A percentile compares a stretch with the other conserved stretches of the same genome.
Conservation (phyloP, 768 basidiomycete species). For the Scleroderma bovista region DNA sequence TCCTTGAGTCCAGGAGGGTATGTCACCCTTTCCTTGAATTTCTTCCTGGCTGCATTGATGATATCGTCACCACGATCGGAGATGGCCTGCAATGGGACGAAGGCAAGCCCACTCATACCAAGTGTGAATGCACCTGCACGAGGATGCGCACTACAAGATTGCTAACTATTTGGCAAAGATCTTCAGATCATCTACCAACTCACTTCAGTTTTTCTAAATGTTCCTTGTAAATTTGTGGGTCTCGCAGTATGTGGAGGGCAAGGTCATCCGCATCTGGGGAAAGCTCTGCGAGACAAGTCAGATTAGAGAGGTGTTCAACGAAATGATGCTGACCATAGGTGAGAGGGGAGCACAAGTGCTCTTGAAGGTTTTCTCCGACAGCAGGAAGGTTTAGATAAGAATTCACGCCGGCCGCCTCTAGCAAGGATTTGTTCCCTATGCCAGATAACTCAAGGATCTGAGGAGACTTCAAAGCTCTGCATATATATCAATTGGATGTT, state of each 20-base stretch:
- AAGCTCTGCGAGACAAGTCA: slow-evolving; percentile 19
- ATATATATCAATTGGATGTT: neutral
- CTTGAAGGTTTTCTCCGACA: slow-evolving; percentile 53
- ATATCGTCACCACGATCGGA: slow-evolving; percentile 11
- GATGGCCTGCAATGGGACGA: slow-evolving; percentile 10
- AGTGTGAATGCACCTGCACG: slow-evolving; percentile 9
- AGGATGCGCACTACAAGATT: neutral
- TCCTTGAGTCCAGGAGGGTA: slow-evolving; percentile 5
- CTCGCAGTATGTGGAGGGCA: neutral
- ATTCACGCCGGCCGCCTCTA: slow-evolving; percentile 36
- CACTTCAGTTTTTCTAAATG: neutral
- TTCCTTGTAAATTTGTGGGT: neutral
- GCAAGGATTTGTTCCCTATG: slow-evolving; percentile 40
- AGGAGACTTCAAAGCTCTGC: slow-evolving; percentile 39
- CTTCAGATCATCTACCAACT: neutral
- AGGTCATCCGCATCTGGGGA: slow-evolving; percentile 19
- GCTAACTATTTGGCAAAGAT: neutral
- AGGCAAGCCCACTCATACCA: slow-evolving; percentile 13
- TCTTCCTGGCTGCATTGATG: slow-evolving; percentile 4
- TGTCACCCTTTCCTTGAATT: neutral
- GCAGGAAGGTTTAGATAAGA: slow-evolving; percentile 28
- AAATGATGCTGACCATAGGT: slow-evolving; percentile 19
- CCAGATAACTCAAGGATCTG: slow-evolving; percentile 57
- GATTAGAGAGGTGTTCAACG: neutral
- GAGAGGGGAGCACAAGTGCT: slow-evolving; percentile 32